Base-by-base conservation (phyloP, 1,284 basidiomycete species). In the Serendipita sp. region DNA sequence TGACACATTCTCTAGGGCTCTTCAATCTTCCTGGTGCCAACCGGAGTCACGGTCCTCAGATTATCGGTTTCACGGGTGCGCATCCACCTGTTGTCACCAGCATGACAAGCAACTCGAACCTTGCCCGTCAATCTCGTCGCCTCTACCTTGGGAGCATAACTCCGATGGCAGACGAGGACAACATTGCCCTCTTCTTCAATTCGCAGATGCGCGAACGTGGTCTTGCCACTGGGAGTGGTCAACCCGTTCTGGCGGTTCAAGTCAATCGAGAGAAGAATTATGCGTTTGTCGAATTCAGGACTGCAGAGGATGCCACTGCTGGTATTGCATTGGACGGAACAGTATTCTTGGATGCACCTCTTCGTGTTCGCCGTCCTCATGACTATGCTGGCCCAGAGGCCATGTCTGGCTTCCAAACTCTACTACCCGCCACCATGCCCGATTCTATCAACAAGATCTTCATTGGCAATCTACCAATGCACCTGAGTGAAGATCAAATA, bases 401-500 rank as follows among this genome's bases (percentile, higher is more conserved):
- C 45, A 74, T 80, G 15, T 79, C 84, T 35, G 82, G 80, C 65
- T 58, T 58, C 32, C 22, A 22, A n/a, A 58, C 12, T 8, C 32
- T 58, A 29, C 53, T 58, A 8, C 53, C 53, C n/a, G 26, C 53
- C 8, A 58, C 53, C 15, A 79, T 90, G 64, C 93, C 93, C 22
- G 96, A 99, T 74, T 93, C 93, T 43, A 88, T 91, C 71, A 93
- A 98, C 82, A 99, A 99, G 78, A 82, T 99, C 65, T 99, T 97
- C 70, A 88, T 99, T 65, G 96, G 96, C 61, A 95, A 94, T 63
- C 77, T 99, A 62, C 96, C 96, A 15, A 83, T 89, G 17, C 97
- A 98, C 74, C 82, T 99, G 43, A 92, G 90, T 68, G 93, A 97
- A 73, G 95, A 97, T 69, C 94, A 99, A 75, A 94, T 99, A 63